phyloP scores from a whole-genome alignment of 1,284 basidiomycete species.

The Austroboletus novae-zelandiae region DNA sequence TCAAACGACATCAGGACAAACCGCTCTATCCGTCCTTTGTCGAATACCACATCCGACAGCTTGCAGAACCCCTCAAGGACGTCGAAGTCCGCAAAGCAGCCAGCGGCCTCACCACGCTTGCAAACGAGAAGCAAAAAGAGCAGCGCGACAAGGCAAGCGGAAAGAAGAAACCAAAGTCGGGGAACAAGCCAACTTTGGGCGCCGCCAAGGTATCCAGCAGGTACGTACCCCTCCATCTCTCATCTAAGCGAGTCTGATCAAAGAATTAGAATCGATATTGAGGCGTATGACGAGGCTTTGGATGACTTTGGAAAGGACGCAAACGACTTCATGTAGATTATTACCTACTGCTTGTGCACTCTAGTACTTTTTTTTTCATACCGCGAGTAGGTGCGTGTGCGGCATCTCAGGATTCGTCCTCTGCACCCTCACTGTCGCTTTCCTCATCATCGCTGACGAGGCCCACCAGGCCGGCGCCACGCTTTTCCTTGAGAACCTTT shows the following conservation, averaged over 20 bases:
- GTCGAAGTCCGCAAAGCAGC: conserved; percentile 88
- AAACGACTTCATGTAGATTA: conserved; percentile 73
- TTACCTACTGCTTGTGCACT: conserved; percentile 15
- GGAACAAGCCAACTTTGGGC: conserved; percentile 72
- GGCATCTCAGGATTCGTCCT: conserved; percentile 21
- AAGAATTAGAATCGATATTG: conserved; percentile 66
- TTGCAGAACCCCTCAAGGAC: conserved; percentile 76
- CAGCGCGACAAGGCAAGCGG: conserved; percentile 80
- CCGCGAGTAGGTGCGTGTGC: neutral
- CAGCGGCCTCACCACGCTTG: conserved; percentile 75
- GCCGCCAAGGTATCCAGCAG: conserved; percentile 62
- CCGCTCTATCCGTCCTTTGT: conserved; percentile 81
- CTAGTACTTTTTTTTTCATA: conserved; percentile 8
- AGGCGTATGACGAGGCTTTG: conserved; percentile 79
- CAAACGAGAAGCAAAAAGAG: conserved; percentile 93
- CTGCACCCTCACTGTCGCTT: conserved; percentile 51
- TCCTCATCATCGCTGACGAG: conserved; percentile 70
- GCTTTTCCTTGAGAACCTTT: conserved; percentile 61
- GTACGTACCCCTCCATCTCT: conserved; percentile 41
- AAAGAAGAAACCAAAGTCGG: conserved; percentile 82
- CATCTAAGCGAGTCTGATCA: conserved; percentile 9
- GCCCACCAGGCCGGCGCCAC: conserved; percentile 66
- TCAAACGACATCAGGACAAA: conserved; percentile 76
- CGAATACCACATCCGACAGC: conserved; percentile 74
- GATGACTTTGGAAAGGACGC: conserved; percentile 74